These are phyloP conservation scores for Camellia japonica DNA, from an alignment of 148 eudicot genomes.

Conservation along the genomic window DNA sequence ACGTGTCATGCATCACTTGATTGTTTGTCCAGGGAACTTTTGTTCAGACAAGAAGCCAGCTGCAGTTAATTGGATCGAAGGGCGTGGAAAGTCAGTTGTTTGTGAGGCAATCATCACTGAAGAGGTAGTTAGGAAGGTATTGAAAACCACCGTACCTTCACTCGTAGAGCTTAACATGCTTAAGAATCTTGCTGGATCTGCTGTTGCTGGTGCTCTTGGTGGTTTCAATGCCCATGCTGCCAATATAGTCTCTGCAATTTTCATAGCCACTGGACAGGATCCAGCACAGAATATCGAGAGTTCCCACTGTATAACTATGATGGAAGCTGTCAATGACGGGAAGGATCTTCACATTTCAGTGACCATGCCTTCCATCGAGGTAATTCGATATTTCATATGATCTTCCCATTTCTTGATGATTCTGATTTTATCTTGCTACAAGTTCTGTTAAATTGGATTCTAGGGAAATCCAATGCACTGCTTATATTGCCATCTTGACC, in stretches of 20 bases:
- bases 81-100: constrained; percentile 64
- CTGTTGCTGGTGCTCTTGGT: constrained; percentile 59
- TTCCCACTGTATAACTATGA: constrained; percentile 66
- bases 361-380: constrained; percentile 70
- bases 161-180: constrained; percentile 65
- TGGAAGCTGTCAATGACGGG: constrained; percentile 51
- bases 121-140: constrained; percentile 45
- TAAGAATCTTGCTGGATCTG: constrained; percentile 59
- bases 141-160: constrained; percentile 45
- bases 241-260: constrained; percentile 57
- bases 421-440: background rate
- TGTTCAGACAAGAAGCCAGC: constrained; percentile 68
- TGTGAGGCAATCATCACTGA: constrained; percentile 56
- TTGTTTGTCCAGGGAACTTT: constrained; percentile 40
- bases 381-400: constrained; percentile 6
- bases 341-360: constrained; percentile 64
- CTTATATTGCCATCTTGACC: background rate
- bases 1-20: background rate
- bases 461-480: background rate
- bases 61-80: constrained; percentile 69
- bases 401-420: background rate
- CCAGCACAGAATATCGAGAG: constrained; percentile 68
- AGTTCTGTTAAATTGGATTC: constrained; percentile 3
- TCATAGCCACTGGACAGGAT: constrained; percentile 65
- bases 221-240: constrained; percentile 69